Conservation (phyloP, 2,329 filamentous ascomycete genomes). For the Cytospora paraplurivora region DNA sequence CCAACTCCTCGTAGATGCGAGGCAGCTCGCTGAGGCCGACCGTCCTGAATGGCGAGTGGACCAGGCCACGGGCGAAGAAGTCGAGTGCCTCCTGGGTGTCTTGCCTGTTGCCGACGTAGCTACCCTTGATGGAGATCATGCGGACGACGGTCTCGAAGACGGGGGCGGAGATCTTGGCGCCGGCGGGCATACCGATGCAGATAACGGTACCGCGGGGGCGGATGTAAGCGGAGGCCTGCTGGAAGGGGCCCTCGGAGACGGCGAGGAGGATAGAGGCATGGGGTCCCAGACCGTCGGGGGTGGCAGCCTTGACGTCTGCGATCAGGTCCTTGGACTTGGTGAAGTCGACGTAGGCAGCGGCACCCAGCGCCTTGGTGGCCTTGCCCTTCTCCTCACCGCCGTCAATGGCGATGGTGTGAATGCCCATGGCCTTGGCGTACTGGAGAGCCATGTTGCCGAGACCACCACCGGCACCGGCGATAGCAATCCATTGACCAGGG, state of each 20-base stretch:
- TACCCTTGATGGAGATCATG: constrained; percentile 92
- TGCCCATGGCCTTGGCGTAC: constrained; percentile 89
- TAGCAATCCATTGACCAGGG: constrained; percentile 70
- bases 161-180: constrained; percentile 77
- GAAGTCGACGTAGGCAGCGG: constrained; percentile 79
- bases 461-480: constrained; percentile 76
- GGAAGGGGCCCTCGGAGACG: constrained; percentile 88
- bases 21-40: constrained; percentile 79
- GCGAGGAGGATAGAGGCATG: constrained; percentile 87
- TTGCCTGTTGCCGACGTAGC: constrained; percentile 89
- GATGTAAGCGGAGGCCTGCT: constrained; percentile 88
- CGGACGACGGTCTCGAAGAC: constrained; percentile 87
- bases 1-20: constrained; percentile 77
- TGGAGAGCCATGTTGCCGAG: constrained; percentile 74
- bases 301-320: constrained; percentile 79
- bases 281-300: constrained; percentile 78
- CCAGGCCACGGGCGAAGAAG: constrained; percentile 81
- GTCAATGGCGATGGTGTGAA: constrained; percentile 80
- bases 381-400: constrained; percentile 77
- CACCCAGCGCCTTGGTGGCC: constrained; percentile 71
- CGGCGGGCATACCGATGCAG: constrained; percentile 84
- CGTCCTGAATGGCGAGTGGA: constrained; percentile 85
- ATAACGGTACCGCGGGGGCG: constrained; percentile 80
- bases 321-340: constrained; percentile 73
- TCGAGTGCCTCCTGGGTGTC: constrained; percentile 89